Conservation (phyloP, 768 basidiomycete species). For the Podaxis sp. region DNA sequence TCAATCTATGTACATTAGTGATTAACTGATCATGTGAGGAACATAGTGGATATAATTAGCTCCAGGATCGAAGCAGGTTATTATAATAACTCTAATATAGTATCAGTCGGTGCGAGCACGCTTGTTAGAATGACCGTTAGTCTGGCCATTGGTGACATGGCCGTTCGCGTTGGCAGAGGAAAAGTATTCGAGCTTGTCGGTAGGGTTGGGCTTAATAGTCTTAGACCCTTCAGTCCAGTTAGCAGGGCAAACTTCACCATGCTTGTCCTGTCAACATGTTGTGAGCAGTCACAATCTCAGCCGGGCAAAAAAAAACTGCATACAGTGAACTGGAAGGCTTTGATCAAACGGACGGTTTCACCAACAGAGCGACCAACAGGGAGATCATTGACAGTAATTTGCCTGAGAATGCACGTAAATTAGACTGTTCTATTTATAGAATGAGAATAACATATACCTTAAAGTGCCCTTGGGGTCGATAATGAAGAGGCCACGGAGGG, state of each 20-base stretch:
- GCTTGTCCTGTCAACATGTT: conserved; percentile 56
- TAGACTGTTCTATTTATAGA: conserved; percentile 10
- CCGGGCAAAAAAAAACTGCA: conserved; percentile 23
- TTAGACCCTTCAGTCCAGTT: conserved; percentile 83
- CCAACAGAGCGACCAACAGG: conserved; percentile 96
- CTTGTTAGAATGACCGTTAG: conserved; percentile 44
- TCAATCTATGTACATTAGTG: not conserved
- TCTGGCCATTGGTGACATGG: conserved; percentile 21
- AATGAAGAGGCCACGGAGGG: conserved; percentile 84
- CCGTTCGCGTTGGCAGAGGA: conserved; percentile 37
- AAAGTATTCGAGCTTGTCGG: conserved; percentile 77
- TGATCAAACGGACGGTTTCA: conserved; percentile 86
- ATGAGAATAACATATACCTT: conserved; percentile 36
- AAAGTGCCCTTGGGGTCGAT: conserved; percentile 83
- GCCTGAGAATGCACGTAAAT: conserved; percentile 37
- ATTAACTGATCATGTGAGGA: not conserved
- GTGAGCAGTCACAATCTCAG: not conserved
- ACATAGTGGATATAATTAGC: not conserved
- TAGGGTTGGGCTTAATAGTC: conserved; percentile 82
- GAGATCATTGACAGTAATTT: conserved; percentile 89
- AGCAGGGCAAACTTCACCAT: conserved; percentile 92
- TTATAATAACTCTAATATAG: not conserved
- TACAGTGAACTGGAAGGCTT: conserved; percentile 92
- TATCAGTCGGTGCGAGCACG: conserved; percentile 55
- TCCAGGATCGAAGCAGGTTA: not conserved